A percentile compares a stretch with the other conserved stretches of the same genome.
Conservation (phyloP, 108 stramenopile species). For the Nitzschia putrida region DNA sequence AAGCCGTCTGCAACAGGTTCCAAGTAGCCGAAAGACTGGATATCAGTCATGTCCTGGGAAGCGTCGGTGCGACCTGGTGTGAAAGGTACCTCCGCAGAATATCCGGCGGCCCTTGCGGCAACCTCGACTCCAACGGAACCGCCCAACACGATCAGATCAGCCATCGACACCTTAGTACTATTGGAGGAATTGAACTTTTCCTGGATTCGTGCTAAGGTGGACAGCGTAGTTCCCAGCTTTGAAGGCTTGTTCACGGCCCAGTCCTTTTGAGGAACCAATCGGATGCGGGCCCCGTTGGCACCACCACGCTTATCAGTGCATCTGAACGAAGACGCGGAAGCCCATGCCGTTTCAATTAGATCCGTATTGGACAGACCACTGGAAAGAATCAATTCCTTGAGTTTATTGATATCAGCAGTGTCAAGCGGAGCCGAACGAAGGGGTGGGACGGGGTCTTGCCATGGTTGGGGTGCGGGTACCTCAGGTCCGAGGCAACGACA, state of each 20-base stretch:
- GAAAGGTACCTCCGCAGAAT: slow-evolving; percentile 56
- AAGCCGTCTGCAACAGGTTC: slow-evolving; percentile 65
- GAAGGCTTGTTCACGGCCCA: slow-evolving; percentile 72
- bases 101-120: slow-evolving; percentile 56
- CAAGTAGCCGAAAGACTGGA: slow-evolving; percentile 50
- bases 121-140: slow-evolving; percentile 68
- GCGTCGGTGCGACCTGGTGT: slow-evolving; percentile 72
- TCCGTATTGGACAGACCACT: slow-evolving; percentile 49
- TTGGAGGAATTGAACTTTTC: slow-evolving; percentile 35
- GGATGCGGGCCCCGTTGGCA: slow-evolving; percentile 73
- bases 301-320: slow-evolving; percentile 75
- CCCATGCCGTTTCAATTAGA: slow-evolving; percentile 70
- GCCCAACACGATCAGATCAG: slow-evolving; percentile 70
- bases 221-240: slow-evolving; percentile 48
- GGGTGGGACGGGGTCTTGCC: slow-evolving; percentile 73
- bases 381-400: slow-evolving; percentile 49
- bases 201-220: slow-evolving; percentile 44
- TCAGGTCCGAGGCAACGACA: slow-evolving; percentile 60
- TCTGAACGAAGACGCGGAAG: slow-evolving; percentile 70
- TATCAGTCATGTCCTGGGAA: slow-evolving; percentile 57
- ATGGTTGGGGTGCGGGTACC: slow-evolving; percentile 58
- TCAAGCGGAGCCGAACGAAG: slow-evolving; percentile 20
- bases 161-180: slow-evolving; percentile 57
- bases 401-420: slow-evolving; percentile 34
- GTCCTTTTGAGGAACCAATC: slow-evolving; percentile 57